Base-by-base conservation (phyloP, 2,329 filamentous ascomycete species). In the Beauveria sp. region DNA sequence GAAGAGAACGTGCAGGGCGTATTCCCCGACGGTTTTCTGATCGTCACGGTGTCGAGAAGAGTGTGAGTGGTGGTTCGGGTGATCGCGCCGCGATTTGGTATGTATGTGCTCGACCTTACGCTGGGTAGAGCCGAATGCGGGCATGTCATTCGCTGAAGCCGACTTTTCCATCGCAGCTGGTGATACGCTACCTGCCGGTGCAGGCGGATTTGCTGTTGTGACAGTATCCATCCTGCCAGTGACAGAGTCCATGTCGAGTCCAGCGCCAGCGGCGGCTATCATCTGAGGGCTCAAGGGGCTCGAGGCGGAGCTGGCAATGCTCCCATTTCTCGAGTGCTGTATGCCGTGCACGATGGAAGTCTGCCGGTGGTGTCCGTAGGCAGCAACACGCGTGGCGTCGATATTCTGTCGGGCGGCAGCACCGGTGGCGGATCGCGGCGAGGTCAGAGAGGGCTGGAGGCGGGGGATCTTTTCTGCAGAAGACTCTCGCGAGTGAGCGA, bases 261-360 rank as follows among this genome's bases (percentile, higher is more conserved):
- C 80, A 66, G 79, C 81, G 63, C 83, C 86, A 55, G 84, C 85
- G 50, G 87, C 85, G 60, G 89, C 86, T 69, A 93, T 92, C 74
- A 92, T 87, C 74, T 96, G 89, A 60, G 92, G 91, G 74, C 91
- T 96, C 69, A 97, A 80, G 63, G 93, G 93, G 73, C 90, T 96
- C 31, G 88, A 88, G 42, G 88, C 85, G 62, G 89, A 86, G 72
- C 90, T 92, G 66, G 87, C 86, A 70, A 89, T 86, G 77, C 93
- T 97, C 68, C 92, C 89, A 82, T 96, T 96, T 76, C 93, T 82
- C 69, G 85, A 85, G 84, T 99, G 95, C 74, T 96, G 93, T 67
- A 96, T 88, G 70, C 95, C 93, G 85, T 98, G 91, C 62, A 98
- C 93, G 68, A 98, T 97, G 54, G 93, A 98, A 0, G 93, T 96